These are phyloP conservation scores for Corniculantispora saksenae DNA, from an alignment of 2,329 filamentous ascomycete genomes.

Conservation along the genomic window DNA sequence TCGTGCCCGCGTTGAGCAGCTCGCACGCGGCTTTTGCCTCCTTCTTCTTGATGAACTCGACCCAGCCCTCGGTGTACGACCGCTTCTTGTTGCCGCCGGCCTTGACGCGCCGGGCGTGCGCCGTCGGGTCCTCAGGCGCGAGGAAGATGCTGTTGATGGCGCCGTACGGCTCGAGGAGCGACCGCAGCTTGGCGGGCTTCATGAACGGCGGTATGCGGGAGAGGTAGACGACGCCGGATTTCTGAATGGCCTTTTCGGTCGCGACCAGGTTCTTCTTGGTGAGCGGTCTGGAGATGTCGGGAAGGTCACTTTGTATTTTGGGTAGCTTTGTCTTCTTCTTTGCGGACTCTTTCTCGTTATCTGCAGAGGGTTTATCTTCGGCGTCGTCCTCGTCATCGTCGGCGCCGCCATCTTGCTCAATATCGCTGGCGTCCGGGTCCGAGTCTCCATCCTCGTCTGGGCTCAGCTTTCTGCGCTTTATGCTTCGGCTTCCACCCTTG, in stretches of 20 bases:
- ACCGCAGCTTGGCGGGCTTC: slow-evolving; percentile 77
- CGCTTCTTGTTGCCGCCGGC: slow-evolving; percentile 82
- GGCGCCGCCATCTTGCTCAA: slow-evolving; percentile 26
- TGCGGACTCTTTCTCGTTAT: slow-evolving; percentile 26
- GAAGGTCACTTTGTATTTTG: slow-evolving; percentile 38
- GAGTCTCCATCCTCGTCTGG: slow-evolving; percentile 38
- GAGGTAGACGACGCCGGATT: slow-evolving; percentile 80
- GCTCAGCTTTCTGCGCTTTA: slow-evolving; percentile 65
- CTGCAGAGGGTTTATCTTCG: slow-evolving; percentile 12
- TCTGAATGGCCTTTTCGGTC: slow-evolving; percentile 64
- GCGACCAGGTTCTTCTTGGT: slow-evolving; percentile 68
- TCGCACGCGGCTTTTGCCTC: slow-evolving; percentile 78
- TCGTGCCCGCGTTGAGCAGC: slow-evolving; percentile 73
- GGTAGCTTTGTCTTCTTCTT: slow-evolving; percentile 28
- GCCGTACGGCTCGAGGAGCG: slow-evolving; percentile 74
- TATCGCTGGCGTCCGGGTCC: slow-evolving; percentile 27
- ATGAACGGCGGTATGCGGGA: slow-evolving; percentile 86
- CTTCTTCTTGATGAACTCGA: slow-evolving; percentile 75
- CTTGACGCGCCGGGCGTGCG: slow-evolving; percentile 66
- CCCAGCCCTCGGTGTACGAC: slow-evolving; percentile 82
- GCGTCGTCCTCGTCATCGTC: slow-evolving; percentile 27
- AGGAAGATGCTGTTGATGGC: slow-evolving; percentile 77
- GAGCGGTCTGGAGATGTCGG: slow-evolving; percentile 55
- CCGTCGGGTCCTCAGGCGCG: slow-evolving; percentile 69
- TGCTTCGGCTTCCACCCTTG: slow-evolving; percentile 61